Evolutionary conservation across 805 yeast species (phyloP), one percentile per base, ranked within the genome.

Genomic region (Ogataea allantospora): DNA sequence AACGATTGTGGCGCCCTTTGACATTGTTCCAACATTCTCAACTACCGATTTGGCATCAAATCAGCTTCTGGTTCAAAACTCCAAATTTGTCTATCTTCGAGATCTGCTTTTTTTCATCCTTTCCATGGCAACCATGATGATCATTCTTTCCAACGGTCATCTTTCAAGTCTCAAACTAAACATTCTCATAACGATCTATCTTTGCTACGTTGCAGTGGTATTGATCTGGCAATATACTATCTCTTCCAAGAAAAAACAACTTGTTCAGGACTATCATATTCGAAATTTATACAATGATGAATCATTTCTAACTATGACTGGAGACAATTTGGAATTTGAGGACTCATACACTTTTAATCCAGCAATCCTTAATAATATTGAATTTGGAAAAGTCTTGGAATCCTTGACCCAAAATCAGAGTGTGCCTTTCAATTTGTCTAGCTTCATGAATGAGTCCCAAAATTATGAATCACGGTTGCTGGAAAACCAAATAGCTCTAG

Each of bases 1-100:
- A 75, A 82, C 86, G 0, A 57, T 88, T 0, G 58, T 80, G 1
- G 69, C 73, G 24, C 89, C 95, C 0, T 79, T 81, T 44, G 65
- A 71, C 30, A 77, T 87, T 16, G 35, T 56, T 21, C 23, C 23
- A 6, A 50, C 54, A 6, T 25, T 19, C 2, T n/a, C 13, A 4
- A 17, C 18, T 47, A 28, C 30, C 15, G 44, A 27, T 19, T 43
- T 42, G 10, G 21, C 30, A 19, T 19, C 39, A 9, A 33, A 27
- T n/a, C 14, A 16, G 5, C 39, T 48, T 13, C 12, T 37, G 3
- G 33, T 31, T 4, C 65, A 71, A 12, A 65, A 66, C 40, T 55
- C 58, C 8, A 65, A 69, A 43, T 42, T 55, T 7, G 58, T 63
- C 10, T 86, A 84, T 53, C 11, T 80, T 2, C 66, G 91, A 46